Conservation (phyloP, 139 green algal genomes). For the Pleodorina starrii region DNA sequence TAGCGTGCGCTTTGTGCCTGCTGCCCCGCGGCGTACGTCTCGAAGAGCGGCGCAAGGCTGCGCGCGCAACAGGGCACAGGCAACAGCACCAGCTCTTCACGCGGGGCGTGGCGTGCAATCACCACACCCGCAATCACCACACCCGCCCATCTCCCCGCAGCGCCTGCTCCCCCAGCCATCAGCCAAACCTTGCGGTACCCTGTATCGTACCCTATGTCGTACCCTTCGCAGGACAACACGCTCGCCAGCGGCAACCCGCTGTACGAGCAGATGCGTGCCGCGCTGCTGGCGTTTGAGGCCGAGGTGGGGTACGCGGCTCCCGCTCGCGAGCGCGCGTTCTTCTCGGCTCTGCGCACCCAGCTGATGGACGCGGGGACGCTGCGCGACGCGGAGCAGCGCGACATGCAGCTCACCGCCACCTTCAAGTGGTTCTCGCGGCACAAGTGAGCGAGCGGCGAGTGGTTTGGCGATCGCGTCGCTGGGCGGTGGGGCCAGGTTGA, state of each 20-base stretch:
- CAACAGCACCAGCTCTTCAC: no score
- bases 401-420: constrained; percentile 28
- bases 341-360: constrained; percentile 37
- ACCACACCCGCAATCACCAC: no score
- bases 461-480: not conserved
- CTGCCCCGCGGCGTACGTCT: no score
- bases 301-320: constrained; percentile 31
- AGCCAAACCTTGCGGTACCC: no score
- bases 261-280: constrained; percentile 28
- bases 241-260: constrained; percentile 9
- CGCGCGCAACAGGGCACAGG: no score
- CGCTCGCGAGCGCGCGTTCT: constrained; percentile 45
- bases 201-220: not conserved
- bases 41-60: no score
- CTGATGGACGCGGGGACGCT: constrained; percentile 27
- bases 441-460: constrained; percentile 10
- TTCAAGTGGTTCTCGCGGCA: constrained; percentile 44
- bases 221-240: not conserved
- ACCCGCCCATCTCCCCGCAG: no score
- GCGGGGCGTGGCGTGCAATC: no score
- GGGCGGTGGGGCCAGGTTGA: not conserved
- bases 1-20: no score
- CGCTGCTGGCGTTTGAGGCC: constrained; percentile 29
- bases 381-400: not conserved
- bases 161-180: no score